Base-by-base conservation (phyloP, 305 asterid genomes). In the Andrographis paniculata region DNA sequence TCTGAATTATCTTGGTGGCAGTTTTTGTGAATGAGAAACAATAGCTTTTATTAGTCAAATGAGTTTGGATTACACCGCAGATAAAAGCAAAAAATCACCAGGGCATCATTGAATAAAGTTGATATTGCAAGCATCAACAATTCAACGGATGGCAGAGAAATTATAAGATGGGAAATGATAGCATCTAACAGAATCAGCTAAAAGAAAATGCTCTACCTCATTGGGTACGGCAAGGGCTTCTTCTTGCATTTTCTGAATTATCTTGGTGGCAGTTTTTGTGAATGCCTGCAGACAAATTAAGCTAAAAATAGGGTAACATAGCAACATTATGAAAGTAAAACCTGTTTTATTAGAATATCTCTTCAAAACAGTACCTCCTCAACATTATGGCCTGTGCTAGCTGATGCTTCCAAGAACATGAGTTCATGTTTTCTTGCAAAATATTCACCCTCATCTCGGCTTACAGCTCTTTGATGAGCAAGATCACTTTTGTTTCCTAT, bases 401-500 rank as follows among this genome's bases (percentile, higher is more conserved):
- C 82, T 50, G 83, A 80, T 21, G 77, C 82, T 61, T 77, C 92
- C 55, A 80, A 24, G 65, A 80, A 80, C 38, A 74, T 48, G 60
- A 80, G 80, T 17, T 84, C 87, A 48, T 80, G 70, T 47, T 80
- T 83, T 64, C 77, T 74, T 28, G 87, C 92, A 69, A 80, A 80
- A 50, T 77, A 81, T 58, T 77, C 92, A 10, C 81, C 92, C 55
- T 80, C 83, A 66, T 77, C 92, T 46, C 68, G 74, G 63, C 87
- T 80, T 21, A 77, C 80, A 54, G 86, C 92, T 61, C 87, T 74
- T 58, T 78, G 60, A 58, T 72, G 80, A 5, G 79, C 66, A 51
- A 80, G 79, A 58, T 80, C 92, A 61, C 83, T 74, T 66, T 80
- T 80, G 69, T 80, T 80, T 6, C 86, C 92, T 31, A 80, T 61